phyloP scores from a whole-genome alignment of 2,329 filamentous ascomycete genomes.

The Clathrospora elynae region DNA sequence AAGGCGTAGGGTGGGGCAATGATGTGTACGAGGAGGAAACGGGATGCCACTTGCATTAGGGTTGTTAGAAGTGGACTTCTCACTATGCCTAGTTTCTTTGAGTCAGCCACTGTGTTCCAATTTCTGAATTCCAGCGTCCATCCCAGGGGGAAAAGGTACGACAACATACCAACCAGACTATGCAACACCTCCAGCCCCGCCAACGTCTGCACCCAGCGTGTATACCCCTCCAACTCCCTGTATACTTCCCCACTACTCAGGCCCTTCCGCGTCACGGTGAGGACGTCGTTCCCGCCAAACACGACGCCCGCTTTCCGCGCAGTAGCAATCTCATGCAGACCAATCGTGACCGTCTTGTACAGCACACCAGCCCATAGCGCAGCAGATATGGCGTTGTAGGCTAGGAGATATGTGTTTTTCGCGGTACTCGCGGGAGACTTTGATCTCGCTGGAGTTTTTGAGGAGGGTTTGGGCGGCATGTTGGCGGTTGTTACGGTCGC shows the following conservation, averaged over 20 bases:
- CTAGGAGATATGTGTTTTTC: conserved; percentile 68
- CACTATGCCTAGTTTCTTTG: conserved; percentile 69
- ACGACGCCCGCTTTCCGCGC: conserved; percentile 21
- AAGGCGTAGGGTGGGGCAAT: conserved; percentile 69
- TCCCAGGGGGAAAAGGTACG: not conserved
- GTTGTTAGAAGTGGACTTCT: conserved; percentile 85
- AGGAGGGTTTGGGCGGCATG: conserved; percentile 9
- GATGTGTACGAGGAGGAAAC: conserved; percentile 87
- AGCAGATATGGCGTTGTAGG: conserved; percentile 82
- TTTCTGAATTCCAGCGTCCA: no score
- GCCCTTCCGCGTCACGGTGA: conserved; percentile 16
- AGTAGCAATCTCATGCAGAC: conserved; percentile 28
- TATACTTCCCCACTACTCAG: conserved; percentile 59
- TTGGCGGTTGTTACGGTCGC: not conserved
- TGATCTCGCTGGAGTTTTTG: not conserved
- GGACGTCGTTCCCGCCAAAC: conserved; percentile 16
- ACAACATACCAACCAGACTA: conserved; percentile 71
- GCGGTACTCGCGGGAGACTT: conserved; percentile 11
- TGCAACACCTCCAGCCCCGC: conserved; percentile 85
- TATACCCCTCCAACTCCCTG: conserved; percentile 66
- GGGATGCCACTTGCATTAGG: conserved; percentile 84
- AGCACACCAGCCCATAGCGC: conserved; percentile 80
- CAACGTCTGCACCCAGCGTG: conserved; percentile 80
- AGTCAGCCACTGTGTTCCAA: not conserved
- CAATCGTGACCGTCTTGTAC: conserved; percentile 66